Conservation (phyloP, 2,329 filamentous ascomycete genomes). For the Exophiala aquamarina region DNA sequence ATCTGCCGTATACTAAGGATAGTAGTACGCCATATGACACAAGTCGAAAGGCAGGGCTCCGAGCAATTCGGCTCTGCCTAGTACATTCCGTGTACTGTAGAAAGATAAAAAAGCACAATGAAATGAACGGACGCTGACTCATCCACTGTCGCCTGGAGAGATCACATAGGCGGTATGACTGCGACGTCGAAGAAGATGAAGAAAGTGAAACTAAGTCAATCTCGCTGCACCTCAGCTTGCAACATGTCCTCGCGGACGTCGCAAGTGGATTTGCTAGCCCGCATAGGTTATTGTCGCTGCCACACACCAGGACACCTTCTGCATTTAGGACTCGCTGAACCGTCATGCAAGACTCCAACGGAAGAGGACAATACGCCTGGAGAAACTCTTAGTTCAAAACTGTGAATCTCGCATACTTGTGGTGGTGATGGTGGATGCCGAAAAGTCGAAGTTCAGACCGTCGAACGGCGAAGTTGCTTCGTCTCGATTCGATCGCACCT, state of each 20-base stretch:
- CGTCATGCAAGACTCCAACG: conserved; percentile 10
- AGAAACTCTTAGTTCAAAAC: conserved; percentile 9
- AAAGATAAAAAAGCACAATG: too few species aligned
- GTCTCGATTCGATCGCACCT: not conserved
- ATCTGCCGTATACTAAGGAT: too few species aligned
- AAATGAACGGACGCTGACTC: too few species aligned
- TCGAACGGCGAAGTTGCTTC: not conserved
- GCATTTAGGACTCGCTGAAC: conserved; percentile 5
- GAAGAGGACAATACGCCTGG: conserved; percentile 14
- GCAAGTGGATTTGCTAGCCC: not conserved
- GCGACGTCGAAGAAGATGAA: too few species aligned
- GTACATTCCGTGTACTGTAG: too few species aligned
- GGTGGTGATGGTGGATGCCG: conserved; percentile 1
- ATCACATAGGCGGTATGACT: too few species aligned
- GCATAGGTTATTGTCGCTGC: not conserved
- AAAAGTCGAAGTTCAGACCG: not conserved
- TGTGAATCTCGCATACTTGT: conserved; percentile 1
- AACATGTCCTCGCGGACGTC: not conserved
- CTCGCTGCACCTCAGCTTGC: not conserved
- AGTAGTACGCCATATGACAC: conserved; percentile 3
- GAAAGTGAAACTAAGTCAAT: too few species aligned
- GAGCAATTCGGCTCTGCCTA: too few species aligned
- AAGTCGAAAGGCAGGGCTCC: not conserved
- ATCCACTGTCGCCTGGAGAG: too few species aligned
- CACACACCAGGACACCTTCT: conserved; percentile 2